Conservation (phyloP, 495 filamentous ascomycete species). For the Tuber magnatum region DNA sequence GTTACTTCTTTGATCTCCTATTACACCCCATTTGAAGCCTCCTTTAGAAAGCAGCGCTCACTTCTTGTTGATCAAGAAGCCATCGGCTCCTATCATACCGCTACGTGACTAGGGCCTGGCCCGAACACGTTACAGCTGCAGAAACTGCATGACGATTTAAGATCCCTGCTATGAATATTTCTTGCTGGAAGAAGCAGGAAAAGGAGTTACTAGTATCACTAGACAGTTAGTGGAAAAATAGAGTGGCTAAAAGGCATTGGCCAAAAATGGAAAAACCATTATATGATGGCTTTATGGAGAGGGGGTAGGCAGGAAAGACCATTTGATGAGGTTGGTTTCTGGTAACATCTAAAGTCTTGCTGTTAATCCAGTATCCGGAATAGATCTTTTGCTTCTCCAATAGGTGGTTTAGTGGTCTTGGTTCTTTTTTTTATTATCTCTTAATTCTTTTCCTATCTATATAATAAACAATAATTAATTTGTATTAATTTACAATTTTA, state of each 20-base stretch:
- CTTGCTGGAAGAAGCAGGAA: not conserved
- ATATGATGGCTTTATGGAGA: not conserved
- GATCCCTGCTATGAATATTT: not conserved
- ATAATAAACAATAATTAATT: not conserved
- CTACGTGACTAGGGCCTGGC: no score
- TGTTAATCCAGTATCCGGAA: not conserved
- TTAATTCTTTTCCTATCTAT: no score
- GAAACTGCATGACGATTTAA: not conserved
- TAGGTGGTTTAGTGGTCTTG: not conserved
- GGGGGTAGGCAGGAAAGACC: not conserved
- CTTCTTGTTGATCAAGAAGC: no score
- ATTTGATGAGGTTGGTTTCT: not conserved
- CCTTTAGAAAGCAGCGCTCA: no score
- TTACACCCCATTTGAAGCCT: no score
- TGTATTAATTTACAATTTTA: not conserved
- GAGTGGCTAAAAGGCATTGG: not conserved
- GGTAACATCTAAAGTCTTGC: not conserved
- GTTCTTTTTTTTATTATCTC: no score
- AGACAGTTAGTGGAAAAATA: not conserved
- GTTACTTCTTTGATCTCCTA: no score
- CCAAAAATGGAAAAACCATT: not conserved
- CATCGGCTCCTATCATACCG: no score
- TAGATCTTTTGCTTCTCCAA: not conserved
- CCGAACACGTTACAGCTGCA: no score
- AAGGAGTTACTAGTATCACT: not conserved